Conservation (phyloP, 257 asterid species). For the Petunia secreta region DNA sequence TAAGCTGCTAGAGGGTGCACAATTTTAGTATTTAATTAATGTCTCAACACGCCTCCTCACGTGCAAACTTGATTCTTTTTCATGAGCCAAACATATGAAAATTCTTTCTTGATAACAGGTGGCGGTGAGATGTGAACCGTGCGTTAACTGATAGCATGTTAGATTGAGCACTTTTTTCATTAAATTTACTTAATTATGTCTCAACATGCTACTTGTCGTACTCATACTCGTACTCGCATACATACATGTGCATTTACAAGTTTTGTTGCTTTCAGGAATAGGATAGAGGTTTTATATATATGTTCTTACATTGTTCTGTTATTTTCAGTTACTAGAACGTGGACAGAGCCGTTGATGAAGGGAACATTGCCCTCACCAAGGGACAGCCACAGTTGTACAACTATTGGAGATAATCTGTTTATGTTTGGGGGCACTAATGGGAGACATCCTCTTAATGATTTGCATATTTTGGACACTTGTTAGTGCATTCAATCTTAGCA, state of each 20-base stretch:
- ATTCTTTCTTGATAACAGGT: too few relatives aligned
- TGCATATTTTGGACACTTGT: conserved; percentile 83
- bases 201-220: not conserved
- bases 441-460: conserved; percentile 72
- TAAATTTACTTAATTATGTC: too few relatives aligned
- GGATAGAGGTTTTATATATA: not conserved
- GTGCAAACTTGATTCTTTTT: too few relatives aligned
- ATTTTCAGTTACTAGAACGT: conserved; percentile 61
- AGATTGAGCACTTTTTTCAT: too few relatives aligned
- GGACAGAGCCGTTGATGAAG: conserved; percentile 71
- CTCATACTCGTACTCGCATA: conserved; percentile 1
- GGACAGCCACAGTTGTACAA: conserved; percentile 94
- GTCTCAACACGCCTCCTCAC: too few relatives aligned
- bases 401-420: conserved; percentile 82
- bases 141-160: too few relatives aligned
- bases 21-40: too few relatives aligned
- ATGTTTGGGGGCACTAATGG: conserved; percentile 98
- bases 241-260: not conserved
- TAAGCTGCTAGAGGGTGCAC: too few relatives aligned
- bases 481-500: conserved; percentile 35
- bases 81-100: too few relatives aligned
- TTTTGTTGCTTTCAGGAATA: not conserved
- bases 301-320: not conserved
- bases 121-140: too few relatives aligned
- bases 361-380: conserved; percentile 82